Conservation (phyloP, 352 stramenopile species). For the Ochromonadaceae sp. region DNA sequence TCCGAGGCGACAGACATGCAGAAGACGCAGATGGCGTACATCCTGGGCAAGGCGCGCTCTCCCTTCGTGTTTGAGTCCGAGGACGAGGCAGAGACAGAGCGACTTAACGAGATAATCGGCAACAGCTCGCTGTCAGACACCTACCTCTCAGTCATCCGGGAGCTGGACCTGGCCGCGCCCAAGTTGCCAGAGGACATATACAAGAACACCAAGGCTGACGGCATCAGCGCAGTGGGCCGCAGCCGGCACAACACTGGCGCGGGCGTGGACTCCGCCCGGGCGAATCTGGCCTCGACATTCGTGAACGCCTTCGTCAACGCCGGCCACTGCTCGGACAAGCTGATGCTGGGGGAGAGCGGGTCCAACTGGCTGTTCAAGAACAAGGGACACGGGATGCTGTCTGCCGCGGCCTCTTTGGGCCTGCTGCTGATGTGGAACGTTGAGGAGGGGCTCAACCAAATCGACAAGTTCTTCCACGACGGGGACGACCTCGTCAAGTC, state of each 20-base stretch:
- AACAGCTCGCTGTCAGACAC: constrained; percentile 90
- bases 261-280: constrained; percentile 82
- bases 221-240: constrained; percentile 40
- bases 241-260: constrained; percentile 3
- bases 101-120: constrained; percentile 78
- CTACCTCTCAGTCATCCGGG: constrained; percentile 84
- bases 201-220: constrained; percentile 57
- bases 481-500: constrained; percentile 95
- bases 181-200: constrained; percentile 88
- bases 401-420: constrained; percentile 85
- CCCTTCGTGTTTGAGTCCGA: constrained; percentile 69
- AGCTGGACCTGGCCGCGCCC: constrained; percentile 76
- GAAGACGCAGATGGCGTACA: constrained; percentile 81
- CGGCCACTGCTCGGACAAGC: constrained; percentile 90
- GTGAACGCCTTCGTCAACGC: constrained; percentile 99
- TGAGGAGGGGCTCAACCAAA: constrained; percentile 93
- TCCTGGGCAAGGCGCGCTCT: constrained; percentile 87
- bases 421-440: constrained; percentile 99
- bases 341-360: constrained; percentile 31
- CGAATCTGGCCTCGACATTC: constrained; percentile 96
- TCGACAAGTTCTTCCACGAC: constrained; percentile 98
- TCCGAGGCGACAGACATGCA: constrained; percentile 36
- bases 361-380: constrained; percentile 99
- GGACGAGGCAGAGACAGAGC: constrained; percentile 72
- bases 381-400: constrained; percentile 99